Base-by-base conservation (phyloP, 2,329 filamentous ascomycete genomes). In the Diplodia scrobiculata region DNA sequence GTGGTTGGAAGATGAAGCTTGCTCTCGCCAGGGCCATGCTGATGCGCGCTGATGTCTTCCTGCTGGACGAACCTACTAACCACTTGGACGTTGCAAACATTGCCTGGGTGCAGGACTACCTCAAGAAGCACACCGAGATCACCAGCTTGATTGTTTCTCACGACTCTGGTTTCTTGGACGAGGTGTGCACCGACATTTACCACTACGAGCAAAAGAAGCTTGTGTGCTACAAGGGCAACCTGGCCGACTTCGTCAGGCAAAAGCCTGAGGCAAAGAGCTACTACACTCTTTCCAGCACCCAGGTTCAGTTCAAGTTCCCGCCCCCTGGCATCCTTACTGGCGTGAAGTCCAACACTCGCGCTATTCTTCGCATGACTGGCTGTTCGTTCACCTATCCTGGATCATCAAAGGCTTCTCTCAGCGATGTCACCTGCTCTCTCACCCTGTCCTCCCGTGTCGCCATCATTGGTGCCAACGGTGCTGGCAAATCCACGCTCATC, bases 1-100 rank as follows among this genome's bases (percentile, higher is more conserved):
- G 95, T 80, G 95, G 95, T 76, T 99, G 95, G 95, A 98, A 98
- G 86, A 99, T 99, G 95, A 99, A 99, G 87, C 83, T 99, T 68
- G 95, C 95, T 70, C 81, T 99, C 78, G 95, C 95, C 63, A 88
- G 95, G 73, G 95, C 95, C 70, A 98, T 99, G 93, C 85, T 99
- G 74, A 91, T 95, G 84, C 91, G 89, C 75, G 94, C 95, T n/a
- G 95, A 99, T 77, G 93, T 99, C 60, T 86, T 99, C 67, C 84
- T 99, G 62, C 87, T 99, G 67, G 95, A 99, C 85, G 95, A 99
- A 86, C 95, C 95, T 79, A 99, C 95, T 73, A 99, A 99, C 83
- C 95, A 99, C 81, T 84, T 99, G 77, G 95, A 99, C 78, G 93
- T 98, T 73, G 88, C 88, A 74, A 98, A 98, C 79, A 92, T 99